Base-by-base conservation (phyloP, 2,329 filamentous ascomycete species). In the Beauveria sp. region DNA sequence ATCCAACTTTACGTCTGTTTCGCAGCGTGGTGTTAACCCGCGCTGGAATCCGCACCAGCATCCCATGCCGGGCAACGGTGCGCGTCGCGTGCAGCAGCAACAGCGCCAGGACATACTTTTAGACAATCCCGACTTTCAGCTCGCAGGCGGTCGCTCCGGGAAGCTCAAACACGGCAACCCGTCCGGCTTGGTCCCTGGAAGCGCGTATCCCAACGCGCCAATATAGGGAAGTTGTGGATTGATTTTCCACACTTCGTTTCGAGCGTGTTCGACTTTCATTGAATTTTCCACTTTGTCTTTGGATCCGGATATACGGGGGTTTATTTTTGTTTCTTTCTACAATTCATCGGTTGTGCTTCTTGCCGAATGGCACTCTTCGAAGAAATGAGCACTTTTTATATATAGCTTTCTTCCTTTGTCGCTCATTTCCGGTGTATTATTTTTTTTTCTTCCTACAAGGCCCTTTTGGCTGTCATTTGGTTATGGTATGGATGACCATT, bases 1-100 rank as follows among this genome's bases (percentile, higher is more conserved):
- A 26, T 93, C 87, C 51, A 90, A 89, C 67, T 97, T 96, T 74
- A 97, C 93, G 1, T 94, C 90, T 12, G 88, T 97, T 51, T 93
- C 89, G 0, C 92, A 97, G 73, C 84, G 93, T 40, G 89, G 90
- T 1, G 78, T 97, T 59, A 97, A 97, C 72, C 93, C 92, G 7
- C 86, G 87, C 63, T 97, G 93, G 92, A 84, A 89, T 64, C 84
- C 83, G 2, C 52, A 80, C 50, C 73, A 75, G 16, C 71, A 76
- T 18, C 72, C 78, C 43, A 71, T 76, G 66, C 76, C 74, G 58
- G 78, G 73, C 65, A 75, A 67, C 66, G 76, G 68, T 69, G 76
- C 74, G 73, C 65, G 59, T 26, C 69, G 75, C 26, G 75, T 77
- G 24, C 81, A 80, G 69, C 78, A 84, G 67, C 83, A 24, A 24